phyloP scores from a whole-genome alignment of 371 early-diverging fungal genomes.

The Mucor sp. region DNA sequence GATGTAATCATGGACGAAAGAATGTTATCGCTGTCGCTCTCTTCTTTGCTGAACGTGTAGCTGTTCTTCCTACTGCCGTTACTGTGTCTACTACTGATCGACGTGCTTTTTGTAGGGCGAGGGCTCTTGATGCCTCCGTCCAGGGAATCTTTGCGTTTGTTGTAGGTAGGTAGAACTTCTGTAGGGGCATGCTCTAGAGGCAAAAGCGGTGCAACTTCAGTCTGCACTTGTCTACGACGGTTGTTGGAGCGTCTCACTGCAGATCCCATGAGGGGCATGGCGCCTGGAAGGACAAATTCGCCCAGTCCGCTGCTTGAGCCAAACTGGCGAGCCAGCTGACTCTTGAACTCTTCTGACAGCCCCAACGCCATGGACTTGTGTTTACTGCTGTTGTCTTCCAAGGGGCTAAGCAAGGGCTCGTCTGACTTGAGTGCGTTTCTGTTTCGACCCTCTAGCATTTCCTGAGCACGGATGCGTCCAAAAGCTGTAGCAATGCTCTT shows the following conservation, averaged over 20 bases:
- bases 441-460: constrained; percentile 40
- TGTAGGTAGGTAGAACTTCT: background rate
- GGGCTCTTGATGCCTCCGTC: background rate
- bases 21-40: background rate
- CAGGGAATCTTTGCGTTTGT: constrained; percentile 7
- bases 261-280: constrained; percentile 51
- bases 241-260: constrained; percentile 37
- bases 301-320: constrained; percentile 44
- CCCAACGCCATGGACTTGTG: constrained; percentile 45
- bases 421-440: background rate
- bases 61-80: background rate
- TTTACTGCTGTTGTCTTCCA: constrained; percentile 24
- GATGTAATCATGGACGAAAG: constrained; percentile 9
- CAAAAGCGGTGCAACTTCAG: background rate
- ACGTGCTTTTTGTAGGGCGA: background rate
- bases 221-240: constrained; percentile 29
- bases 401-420: background rate
- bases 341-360: constrained; percentile 49
- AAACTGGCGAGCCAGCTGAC: constrained; percentile 48
- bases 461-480: constrained; percentile 45
- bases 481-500: constrained; percentile 40
- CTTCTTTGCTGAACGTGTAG: background rate
- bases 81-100: background rate
- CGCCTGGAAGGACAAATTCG: constrained; percentile 45
- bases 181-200: background rate